Evolutionary conservation across 2,329 filamentous ascomycete genomes (phyloP).

Genomic region (Plenodomus tracheiphilus): DNA sequence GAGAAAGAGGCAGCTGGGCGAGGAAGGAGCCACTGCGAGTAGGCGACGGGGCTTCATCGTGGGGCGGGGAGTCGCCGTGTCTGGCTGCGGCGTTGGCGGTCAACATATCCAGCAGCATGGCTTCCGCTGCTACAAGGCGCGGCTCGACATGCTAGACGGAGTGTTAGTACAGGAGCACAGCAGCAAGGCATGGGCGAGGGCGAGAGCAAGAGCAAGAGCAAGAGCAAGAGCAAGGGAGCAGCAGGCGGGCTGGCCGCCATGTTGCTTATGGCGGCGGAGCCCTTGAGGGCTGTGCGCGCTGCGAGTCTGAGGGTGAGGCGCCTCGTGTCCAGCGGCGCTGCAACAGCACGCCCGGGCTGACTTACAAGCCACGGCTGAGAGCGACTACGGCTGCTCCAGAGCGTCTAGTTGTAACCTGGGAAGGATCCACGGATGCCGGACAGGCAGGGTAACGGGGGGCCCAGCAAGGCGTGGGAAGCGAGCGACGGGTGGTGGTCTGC

Average conservation of each 20-base stretch:
- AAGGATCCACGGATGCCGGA: no score
- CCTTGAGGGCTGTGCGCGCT: slow-evolving; percentile 26
- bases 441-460: slow-evolving; percentile 16
- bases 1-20: slow-evolving; percentile 38
- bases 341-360: slow-evolving; percentile 14
- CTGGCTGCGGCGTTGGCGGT: slow-evolving; percentile 39
- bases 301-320: slow-evolving; percentile 15
- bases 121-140: slow-evolving; percentile 12
- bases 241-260: slow-evolving; percentile 18
- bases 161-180: slow-evolving; percentile 15
- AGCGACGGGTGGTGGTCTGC: not conserved
- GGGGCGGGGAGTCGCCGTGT: slow-evolving; percentile 37
- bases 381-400: no score
- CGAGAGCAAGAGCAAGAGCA: no score
- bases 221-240: slow-evolving; percentile 7
- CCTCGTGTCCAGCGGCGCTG: slow-evolving; percentile 16
- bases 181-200: slow-evolving; percentile 10
- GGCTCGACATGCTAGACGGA: slow-evolving; percentile 22
- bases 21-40: slow-evolving; percentile 31
- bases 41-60: slow-evolving; percentile 17
- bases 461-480: slow-evolving; percentile 6
- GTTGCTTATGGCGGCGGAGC: slow-evolving; percentile 6
- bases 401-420: slow-evolving; percentile 16
- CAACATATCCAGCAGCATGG: slow-evolving; percentile 46
- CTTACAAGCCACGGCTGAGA: slow-evolving; percentile 41